Conservation (phyloP, 345 rosid species). For the Turritis glabra region DNA sequence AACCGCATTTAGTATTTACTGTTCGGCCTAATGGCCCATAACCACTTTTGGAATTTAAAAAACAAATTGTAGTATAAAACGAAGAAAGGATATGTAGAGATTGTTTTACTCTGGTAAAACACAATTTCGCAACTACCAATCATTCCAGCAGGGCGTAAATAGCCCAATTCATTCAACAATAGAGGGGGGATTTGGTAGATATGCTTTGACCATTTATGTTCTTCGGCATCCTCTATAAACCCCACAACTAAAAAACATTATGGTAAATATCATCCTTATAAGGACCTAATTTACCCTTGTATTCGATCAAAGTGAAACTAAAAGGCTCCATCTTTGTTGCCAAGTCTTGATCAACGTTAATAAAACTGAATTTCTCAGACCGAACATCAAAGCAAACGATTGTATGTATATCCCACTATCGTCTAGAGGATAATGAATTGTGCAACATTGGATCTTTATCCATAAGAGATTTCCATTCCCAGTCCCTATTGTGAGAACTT, state of each 20-base stretch:
- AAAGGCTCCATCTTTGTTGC: background rate
- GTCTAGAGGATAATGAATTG: background rate
- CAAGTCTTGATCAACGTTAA: background rate
- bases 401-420: background rate
- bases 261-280: background rate
- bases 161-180: background rate
- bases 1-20: too few species aligned
- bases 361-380: background rate
- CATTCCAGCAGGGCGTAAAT: background rate
- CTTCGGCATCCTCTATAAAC: background rate
- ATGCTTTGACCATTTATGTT: background rate
- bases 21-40: too few species aligned
- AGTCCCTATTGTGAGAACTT: background rate
- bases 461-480: background rate
- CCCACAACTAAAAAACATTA: background rate
- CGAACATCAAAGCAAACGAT: slow-evolving; percentile 3
- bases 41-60: too few species aligned
- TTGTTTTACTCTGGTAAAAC: background rate
- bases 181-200: background rate
- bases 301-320: background rate
- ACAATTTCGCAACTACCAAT: background rate
- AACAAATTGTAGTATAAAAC: background rate
- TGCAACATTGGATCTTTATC: background rate
- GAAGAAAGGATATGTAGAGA: background rate
- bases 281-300: background rate